Base-by-base conservation (phyloP, 164 flowering plant species). In the Tinospora cordifolia region DNA sequence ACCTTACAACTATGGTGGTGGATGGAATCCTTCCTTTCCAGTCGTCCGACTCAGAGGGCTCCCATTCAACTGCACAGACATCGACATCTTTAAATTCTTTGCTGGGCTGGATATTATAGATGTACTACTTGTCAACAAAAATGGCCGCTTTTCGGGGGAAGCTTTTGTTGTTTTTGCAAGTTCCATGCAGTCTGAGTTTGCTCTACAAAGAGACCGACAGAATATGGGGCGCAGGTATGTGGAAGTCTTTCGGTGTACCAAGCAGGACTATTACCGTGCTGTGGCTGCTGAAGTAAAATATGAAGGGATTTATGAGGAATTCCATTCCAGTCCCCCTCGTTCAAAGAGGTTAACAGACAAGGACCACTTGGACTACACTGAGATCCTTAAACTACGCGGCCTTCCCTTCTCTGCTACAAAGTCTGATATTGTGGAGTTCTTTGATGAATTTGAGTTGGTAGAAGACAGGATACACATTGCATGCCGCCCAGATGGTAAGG, bases 31-130 rank as follows among this genome's bases (percentile, higher is more conserved):
- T 54, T 21, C 81, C 25, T 91, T 93, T 74, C 98, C 98, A 2
- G 98, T 88, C 40, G 96, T 90, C 57, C 94, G 93, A n/a, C 82
- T 88, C 34, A 75, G 96, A 71, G 98, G 97, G 14, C 91, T 93
- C 47, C 97, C 97, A 0, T 90, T 87, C 81, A 80, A 90, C 84
- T 93, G 98, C 85, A 79, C 84, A 3, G 97, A 93, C 27, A 75
- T 85, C 21, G 98, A 93, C 84, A 81, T 93, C 47, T 81, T 82
- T 85, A 87, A 88, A 79, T 93, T 93, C 86, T 93, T 93, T 82
- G 84, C 90, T 44, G 97, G 96, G 8, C 83, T 93, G 51, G 91
- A 90, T 69, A 84, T 91, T 71, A 91, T 93, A 54, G 98, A 93
- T 73, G 90, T 87, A 60, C 78, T 93, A 62, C 80, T 93, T 73